Evolutionary conservation across 78 protist genomes (phyloP).

Genomic region (Guillardia theta): DNA sequence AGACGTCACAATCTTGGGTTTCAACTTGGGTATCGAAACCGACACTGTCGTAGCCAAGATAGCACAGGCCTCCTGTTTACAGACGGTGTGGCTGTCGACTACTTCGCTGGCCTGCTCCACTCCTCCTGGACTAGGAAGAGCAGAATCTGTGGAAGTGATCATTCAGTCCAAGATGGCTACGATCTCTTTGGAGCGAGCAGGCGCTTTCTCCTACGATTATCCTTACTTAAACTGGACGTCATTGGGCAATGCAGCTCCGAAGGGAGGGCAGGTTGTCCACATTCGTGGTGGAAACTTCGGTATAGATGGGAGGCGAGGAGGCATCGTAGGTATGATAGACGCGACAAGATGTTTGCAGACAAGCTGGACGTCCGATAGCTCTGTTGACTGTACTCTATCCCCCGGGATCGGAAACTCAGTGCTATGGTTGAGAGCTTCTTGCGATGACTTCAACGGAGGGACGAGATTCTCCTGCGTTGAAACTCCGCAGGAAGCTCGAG

Average conservation of each 20-base stretch:
- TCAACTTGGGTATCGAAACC: not conserved
- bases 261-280: not conserved
- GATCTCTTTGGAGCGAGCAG: not conserved
- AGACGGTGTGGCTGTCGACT: not conserved
- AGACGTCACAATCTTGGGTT: not conserved
- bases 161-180: not conserved
- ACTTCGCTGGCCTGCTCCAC: not conserved
- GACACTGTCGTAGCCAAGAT: not conserved
- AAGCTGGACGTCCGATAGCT: constrained; percentile 30
- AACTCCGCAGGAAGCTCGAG: too few relatives aligned
- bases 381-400: not conserved
- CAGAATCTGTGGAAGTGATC: not conserved
- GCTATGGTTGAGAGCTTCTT: not conserved
- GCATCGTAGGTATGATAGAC: not conserved
- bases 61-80: not conserved
- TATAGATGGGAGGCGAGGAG: not conserved
- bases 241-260: not conserved
- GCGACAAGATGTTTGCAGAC: not conserved
- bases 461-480: not conserved
- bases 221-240: not conserved
- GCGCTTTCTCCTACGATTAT: not conserved
- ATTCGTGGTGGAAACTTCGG: not conserved
- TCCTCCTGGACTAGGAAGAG: not conserved
- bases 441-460: not conserved
- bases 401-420: too few relatives aligned